Base-by-base conservation (phyloP, 2,329 filamentous ascomycete genomes). In the Dryadomyces quercivorus region DNA sequence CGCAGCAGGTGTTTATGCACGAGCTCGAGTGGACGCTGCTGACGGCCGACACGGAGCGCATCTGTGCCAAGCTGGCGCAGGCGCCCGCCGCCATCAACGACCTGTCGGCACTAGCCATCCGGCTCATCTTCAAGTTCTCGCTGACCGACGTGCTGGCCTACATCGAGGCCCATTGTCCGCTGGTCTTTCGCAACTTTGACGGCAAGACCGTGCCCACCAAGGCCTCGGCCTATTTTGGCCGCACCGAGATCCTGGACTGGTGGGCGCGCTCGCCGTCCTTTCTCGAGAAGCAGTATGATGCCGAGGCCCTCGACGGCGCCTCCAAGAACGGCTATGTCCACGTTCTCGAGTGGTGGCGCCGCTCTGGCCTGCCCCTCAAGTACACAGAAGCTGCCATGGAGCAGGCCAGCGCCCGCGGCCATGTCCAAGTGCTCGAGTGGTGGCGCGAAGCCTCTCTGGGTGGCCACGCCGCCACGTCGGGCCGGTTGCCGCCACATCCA, bases 111-210 rank as follows among this genome's bases (percentile, higher is more conserved):
- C 75, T 94, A 1, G 87, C 88, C 42, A 86, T 93, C 58, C 90
- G 91, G 63, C 79, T 95, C 44, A 90, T 95, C 61, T 89, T 96
- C 72, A 90, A 93, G 60, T 96, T 96, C 66, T 87, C 85, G 45
- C 84, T 92, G 61, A 86, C 85, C 16, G 81, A 86, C 13, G 81
- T 95, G 3, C 78, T 97, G 38, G 79, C 80, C 2, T 90, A 80
- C 61, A 70, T 83, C 59, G 80, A 82, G 58, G 70, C 71, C 47
- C 82, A 82, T 61, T 75, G 78, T 12, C 77, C 76, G 5, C 75
- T 94, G 57, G 80, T 96, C 3, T 93, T 94, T 70, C 90, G 86
- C 77, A 82, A 85, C 2, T 93, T 91, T 34, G 91, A 91, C 64
- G 87, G 88, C 48, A 87, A 87, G 46, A 85, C 90, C 47, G 77